phyloP scores from a whole-genome alignment of 2,329 filamentous ascomycete genomes.

The Diaporthe helianthi region DNA sequence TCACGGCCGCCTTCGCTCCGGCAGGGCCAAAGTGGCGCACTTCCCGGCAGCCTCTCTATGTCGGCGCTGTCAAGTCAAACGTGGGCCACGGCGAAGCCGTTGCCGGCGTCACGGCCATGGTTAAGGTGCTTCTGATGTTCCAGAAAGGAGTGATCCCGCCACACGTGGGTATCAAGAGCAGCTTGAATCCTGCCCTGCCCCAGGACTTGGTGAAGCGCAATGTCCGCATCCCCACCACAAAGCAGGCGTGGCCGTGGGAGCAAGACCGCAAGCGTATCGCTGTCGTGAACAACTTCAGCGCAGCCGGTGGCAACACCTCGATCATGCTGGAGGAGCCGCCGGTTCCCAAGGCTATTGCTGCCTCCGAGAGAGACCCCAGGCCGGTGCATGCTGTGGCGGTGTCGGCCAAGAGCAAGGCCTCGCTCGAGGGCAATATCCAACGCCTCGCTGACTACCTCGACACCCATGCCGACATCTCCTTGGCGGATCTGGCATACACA shows the following conservation, averaged over 20 bases:
- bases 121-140: slow-evolving; percentile 60
- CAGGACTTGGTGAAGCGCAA: background rate
- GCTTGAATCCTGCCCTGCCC: background rate
- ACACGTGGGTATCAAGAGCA: slow-evolving; percentile 55
- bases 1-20: too few relatives aligned
- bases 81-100: slow-evolving; percentile 57
- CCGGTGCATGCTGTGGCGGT: background rate
- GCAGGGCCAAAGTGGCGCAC: too few relatives aligned
- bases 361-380: too few relatives aligned
- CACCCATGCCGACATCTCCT: slow-evolving; percentile 43
- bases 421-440: background rate
- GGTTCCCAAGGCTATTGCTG: too few relatives aligned
- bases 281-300: slow-evolving; percentile 22
- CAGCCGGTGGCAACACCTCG: slow-evolving; percentile 17
- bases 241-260: background rate
- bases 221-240: too few relatives aligned
- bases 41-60: slow-evolving; percentile 6
- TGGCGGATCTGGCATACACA: slow-evolving; percentile 60
- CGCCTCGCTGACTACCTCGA: background rate
- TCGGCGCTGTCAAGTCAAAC: slow-evolving; percentile 51
- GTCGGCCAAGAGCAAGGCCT: background rate
- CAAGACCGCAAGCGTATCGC: background rate
- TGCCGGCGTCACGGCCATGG: slow-evolving; percentile 50
- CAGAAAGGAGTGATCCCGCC: slow-evolving; percentile 55
- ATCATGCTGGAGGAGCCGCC: slow-evolving; percentile 2